phyloP scores from a whole-genome alignment of 2,329 filamentous ascomycete species.

The Fonsecaea pedrosoi region DNA sequence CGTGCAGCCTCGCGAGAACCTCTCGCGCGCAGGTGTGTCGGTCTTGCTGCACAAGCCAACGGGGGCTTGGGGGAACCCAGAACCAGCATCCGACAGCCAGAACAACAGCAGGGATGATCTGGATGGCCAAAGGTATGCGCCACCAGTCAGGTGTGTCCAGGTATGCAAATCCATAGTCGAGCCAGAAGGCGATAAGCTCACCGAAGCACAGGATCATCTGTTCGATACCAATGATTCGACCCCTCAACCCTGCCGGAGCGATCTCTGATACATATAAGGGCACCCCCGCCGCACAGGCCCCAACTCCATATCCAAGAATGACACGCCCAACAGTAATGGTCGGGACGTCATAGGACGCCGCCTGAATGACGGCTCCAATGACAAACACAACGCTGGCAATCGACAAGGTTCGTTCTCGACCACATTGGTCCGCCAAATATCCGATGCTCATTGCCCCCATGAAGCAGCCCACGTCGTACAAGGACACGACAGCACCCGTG shows the following conservation, averaged over 20 bases:
- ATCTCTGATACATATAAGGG: conserved; percentile 56
- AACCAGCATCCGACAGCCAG: conserved; percentile 39
- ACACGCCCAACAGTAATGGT: conserved; percentile 60
- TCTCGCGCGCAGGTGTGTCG: conserved; percentile 45
- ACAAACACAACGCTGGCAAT: conserved; percentile 20
- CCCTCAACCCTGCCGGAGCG: conserved; percentile 48
- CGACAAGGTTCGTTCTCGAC: conserved; percentile 20
- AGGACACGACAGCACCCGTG: conserved; percentile 47
- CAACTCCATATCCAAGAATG: conserved; percentile 58
- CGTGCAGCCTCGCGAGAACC: conserved; percentile 45
- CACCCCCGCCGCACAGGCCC: conserved; percentile 55
- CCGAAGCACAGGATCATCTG: conserved; percentile 56
- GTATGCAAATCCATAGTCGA: conserved; percentile 45
- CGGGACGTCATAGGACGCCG: conserved; percentile 46
- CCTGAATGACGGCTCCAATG: conserved; percentile 40
- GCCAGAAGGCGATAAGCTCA: conserved; percentile 48
- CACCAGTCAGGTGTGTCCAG: conserved; percentile 40
- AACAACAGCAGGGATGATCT: conserved; percentile 43
- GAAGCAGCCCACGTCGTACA: conserved; percentile 49
- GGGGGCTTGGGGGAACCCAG: conserved; percentile 44
- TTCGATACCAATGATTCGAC: conserved; percentile 50
- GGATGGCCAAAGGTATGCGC: conserved; percentile 45
- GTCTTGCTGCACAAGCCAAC: conserved; percentile 49
- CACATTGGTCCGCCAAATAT: conserved; percentile 19
- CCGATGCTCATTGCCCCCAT: conserved; percentile 20